A percentile compares a stretch with the other conserved stretches of the same genome.
phyloP scores from a whole-genome alignment of 495 filamentous ascomycete genomes.

The Aspergillus steynii region DNA sequence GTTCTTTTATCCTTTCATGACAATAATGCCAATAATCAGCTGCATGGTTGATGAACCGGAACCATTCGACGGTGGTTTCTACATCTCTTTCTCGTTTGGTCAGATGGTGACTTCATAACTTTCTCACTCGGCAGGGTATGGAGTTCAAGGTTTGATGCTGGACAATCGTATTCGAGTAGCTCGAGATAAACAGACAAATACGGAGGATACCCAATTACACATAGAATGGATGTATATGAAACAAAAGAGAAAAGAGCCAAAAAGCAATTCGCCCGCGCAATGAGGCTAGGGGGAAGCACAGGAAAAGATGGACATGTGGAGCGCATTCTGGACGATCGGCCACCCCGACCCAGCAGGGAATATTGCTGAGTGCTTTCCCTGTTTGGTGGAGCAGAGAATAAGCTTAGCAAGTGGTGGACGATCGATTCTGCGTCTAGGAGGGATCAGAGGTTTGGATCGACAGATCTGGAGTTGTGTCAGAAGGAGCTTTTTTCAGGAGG shows the following conservation, averaged over 20 bases:
- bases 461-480: neutral
- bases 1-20: neutral
- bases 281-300: neutral
- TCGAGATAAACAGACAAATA: too few relatives aligned
- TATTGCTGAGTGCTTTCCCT: conserved; percentile 14
- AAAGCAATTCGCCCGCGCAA: neutral
- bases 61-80: neutral
- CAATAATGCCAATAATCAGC: neutral
- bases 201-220: too few relatives aligned
- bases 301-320: conserved; percentile 12
- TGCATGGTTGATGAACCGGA: neutral
- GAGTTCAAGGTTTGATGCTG: neutral
- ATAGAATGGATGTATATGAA: too few relatives aligned
- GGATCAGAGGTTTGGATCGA: conserved; percentile 10
- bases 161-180: too few relatives aligned
- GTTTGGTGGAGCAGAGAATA: conserved; percentile 22
- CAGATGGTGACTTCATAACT: neutral
- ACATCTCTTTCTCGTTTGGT: neutral
- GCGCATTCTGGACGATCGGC: conserved; percentile 13
- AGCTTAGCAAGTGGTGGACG: conserved; percentile 21
- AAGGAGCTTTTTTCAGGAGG: neutral
- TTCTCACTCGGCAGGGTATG: neutral
- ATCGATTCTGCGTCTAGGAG: conserved; percentile 13
- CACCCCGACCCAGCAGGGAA: conserved; percentile 10
- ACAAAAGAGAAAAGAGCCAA: neutral